Conservation (phyloP, 1,284 basidiomycete genomes). For the Cutaneotrichosporon cyanovorans region DNA sequence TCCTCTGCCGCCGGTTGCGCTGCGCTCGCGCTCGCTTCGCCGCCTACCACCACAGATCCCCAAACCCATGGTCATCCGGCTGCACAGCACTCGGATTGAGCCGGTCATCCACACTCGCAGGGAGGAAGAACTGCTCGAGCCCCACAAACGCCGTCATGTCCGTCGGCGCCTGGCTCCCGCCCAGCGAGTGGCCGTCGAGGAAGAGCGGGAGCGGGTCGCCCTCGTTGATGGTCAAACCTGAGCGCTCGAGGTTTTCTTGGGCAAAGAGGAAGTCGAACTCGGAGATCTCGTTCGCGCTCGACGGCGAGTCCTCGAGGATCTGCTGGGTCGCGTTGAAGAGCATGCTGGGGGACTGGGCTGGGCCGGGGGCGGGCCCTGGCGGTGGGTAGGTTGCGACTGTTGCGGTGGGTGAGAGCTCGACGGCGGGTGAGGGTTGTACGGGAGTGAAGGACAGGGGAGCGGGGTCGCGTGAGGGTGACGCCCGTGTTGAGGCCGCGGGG, state of each 20-base stretch:
- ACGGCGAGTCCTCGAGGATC: slow-evolving; percentile 41
- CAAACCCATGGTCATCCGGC: not conserved
- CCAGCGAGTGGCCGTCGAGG: slow-evolving; percentile 43
- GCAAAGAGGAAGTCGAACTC: slow-evolving; percentile 45
- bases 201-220: slow-evolving; percentile 43
- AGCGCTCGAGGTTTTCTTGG: slow-evolving; percentile 41
- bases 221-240: slow-evolving; percentile 38
- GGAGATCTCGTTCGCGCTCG: slow-evolving; percentile 30
- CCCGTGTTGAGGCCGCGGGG: slow-evolving; percentile 41
- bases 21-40: not conserved
- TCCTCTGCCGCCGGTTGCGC: too few relatives aligned
- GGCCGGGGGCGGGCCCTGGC: slow-evolving; percentile 1
- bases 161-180: slow-evolving; percentile 22
- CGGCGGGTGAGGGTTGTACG: not conserved
- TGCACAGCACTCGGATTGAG: slow-evolving; percentile 14
- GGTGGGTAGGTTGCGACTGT: slow-evolving; percentile 20
- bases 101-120: slow-evolving; percentile 35
- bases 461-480: slow-evolving; percentile 28
- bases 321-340: slow-evolving; percentile 25
- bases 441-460: slow-evolving; percentile 16
- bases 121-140: slow-evolving; percentile 45
- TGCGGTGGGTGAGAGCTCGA: slow-evolving; percentile 15
- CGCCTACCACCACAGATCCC: slow-evolving; percentile 1
- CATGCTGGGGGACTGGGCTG: slow-evolving; percentile 15
- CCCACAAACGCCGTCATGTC: slow-evolving; percentile 41